phyloP scores from a whole-genome alignment of 2,329 filamentous ascomycete genomes.

The Xylaria arbuscula region DNA sequence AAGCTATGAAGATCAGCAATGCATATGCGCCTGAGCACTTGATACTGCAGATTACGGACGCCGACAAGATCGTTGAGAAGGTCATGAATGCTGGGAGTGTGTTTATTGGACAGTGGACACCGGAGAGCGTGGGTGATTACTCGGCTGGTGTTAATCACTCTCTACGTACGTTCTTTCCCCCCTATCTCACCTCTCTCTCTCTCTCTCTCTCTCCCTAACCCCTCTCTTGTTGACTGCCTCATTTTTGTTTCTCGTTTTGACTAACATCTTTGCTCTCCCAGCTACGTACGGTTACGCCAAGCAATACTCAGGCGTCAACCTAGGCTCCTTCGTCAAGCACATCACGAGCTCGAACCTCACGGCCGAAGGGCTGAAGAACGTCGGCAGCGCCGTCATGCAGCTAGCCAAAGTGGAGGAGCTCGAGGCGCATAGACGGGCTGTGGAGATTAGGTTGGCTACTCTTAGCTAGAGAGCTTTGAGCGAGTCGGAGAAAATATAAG shows the following conservation, averaged over 20 bases:
- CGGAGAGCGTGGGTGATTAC: conserved; percentile 97
- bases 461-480: not conserved
- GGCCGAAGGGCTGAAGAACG: conserved; percentile 83
- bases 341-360: conserved; percentile 95
- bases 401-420: conserved; percentile 93
- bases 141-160: conserved; percentile 98
- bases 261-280: conserved; percentile 52
- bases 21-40: conserved; percentile 96
- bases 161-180: conserved; percentile 75
- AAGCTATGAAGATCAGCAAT: conserved; percentile 87
- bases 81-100: conserved; percentile 96
- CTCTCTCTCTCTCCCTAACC: too few relatives aligned
- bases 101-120: conserved; percentile 95
- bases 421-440: conserved; percentile 90
- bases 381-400: conserved; percentile 92
- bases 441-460: conserved; percentile 81
- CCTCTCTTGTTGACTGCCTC: too few relatives aligned
- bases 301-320: conserved; percentile 97
- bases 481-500: too few relatives aligned
- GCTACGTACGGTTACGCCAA: conserved; percentile 98
- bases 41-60: conserved; percentile 87
- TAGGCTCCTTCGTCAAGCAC: conserved; percentile 96
- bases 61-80: conserved; percentile 77
- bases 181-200: not conserved
- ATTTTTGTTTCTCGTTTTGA: too few relatives aligned